phyloP scores from a whole-genome alignment of 345 rosid species.

The Eucalyptus pauciflora region DNA sequence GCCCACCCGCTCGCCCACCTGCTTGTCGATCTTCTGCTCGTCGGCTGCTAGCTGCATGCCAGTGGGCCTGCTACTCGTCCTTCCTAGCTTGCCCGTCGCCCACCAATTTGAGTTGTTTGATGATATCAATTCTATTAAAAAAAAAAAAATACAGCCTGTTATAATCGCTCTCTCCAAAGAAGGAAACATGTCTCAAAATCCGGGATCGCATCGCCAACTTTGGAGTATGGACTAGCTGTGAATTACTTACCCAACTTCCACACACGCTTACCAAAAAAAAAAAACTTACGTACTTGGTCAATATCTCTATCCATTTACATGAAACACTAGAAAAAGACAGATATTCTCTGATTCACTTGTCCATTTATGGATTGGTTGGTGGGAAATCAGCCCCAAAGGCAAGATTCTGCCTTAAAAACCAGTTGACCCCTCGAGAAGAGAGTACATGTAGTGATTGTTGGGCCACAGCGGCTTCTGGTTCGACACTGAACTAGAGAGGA shows the following conservation, averaged over 20 bases:
- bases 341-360: neutral
- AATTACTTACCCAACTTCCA: neutral
- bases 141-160: neutral
- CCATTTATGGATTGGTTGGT: neutral
- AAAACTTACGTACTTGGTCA: neutral
- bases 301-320: neutral
- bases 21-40: too few species aligned
- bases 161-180: neutral
- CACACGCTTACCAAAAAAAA: neutral
- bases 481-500: neutral
- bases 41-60: too few species aligned
- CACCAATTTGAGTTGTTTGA: too few species aligned
- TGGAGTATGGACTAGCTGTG: neutral
- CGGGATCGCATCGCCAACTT: neutral
- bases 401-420: neutral
- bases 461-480: neutral
- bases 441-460: neutral
- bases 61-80: too few species aligned
- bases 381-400: neutral
- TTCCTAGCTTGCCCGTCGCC: too few species aligned
- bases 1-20: too few species aligned
- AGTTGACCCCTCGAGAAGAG: neutral
- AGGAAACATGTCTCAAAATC: neutral
- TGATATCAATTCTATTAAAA: too few species aligned
- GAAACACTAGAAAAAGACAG: neutral